Percentiles rank a stretch among this genome's conserved stretches.
Evolutionary conservation across 2,329 filamentous ascomycete species (phyloP).

Genomic region (Rosellinia necatrix): DNA sequence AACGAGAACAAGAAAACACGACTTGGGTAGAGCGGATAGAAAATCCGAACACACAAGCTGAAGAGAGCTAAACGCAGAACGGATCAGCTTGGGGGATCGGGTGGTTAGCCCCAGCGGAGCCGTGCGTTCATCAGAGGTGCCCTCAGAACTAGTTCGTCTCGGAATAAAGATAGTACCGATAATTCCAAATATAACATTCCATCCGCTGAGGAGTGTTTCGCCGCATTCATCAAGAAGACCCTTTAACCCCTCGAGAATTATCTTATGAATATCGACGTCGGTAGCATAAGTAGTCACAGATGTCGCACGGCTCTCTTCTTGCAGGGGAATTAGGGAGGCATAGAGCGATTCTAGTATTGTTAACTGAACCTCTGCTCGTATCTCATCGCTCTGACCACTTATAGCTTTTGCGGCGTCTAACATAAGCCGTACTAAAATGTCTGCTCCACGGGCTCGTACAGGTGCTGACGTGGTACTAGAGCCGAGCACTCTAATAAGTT

Average conservation of each 20-base stretch:
- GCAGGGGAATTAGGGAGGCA: slow-evolving; percentile 63
- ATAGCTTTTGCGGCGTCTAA: slow-evolving; percentile 63
- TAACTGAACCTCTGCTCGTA: slow-evolving; percentile 68
- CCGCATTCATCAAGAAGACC: slow-evolving; percentile 86
- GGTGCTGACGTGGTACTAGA: slow-evolving; percentile 53
- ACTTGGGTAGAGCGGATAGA: slow-evolving; percentile 70
- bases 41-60: slow-evolving; percentile 97
- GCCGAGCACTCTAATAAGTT: slow-evolving; percentile 57
- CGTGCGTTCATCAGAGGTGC: slow-evolving; percentile 37
- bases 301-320: slow-evolving; percentile 55
- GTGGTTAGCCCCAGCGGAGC: slow-evolving; percentile 50
- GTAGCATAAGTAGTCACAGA: slow-evolving; percentile 64
- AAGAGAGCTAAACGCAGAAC: slow-evolving; percentile 84
- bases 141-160: slow-evolving; percentile 40
- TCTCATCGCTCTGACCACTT: slow-evolving; percentile 54
- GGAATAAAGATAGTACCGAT: slow-evolving; percentile 78
- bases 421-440: slow-evolving; percentile 64
- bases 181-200: slow-evolving; percentile 84
- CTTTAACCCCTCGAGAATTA: slow-evolving; percentile 79
- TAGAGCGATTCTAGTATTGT: slow-evolving; percentile 71
- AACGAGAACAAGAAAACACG: slow-evolving; percentile 76
- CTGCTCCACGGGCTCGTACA: slow-evolving; percentile 64
- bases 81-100: slow-evolving; percentile 74
- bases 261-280: slow-evolving; percentile 79
- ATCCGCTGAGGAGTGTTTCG: slow-evolving; percentile 80